Evolutionary conservation across 768 basidiomycete genomes (phyloP), one percentile per base, ranked within the genome.

Genomic region (Brasilioporus rufonigricans): DNA sequence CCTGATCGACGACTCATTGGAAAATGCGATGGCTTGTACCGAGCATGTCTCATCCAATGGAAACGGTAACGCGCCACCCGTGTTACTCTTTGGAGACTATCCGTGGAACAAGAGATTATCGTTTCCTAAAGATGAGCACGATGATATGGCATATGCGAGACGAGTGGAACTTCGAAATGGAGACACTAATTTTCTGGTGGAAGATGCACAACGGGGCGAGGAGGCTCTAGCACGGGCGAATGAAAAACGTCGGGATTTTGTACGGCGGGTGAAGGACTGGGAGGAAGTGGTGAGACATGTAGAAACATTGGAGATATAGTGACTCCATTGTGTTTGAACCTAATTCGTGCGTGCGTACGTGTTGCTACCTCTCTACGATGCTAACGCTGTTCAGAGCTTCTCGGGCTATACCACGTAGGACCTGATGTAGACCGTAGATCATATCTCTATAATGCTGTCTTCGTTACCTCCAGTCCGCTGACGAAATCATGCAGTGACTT

Each of bases 1-100:
- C 36, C 73, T 93, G 49, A 83, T 93, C 54, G 91, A 93, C 68
- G 91, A 93, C 72, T 90, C 89, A 7, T 63, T 85, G 39, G 90
- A 92, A 69, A 91, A 92, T 68, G 87, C 86, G 35, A 59, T 87
- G 26, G 77, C 82, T 53, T 85, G 84, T 58, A 77, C 76, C 0
- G 76, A 65, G 31, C 40, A 73, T 51, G 36, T 53, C 21, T 44
- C 65, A 23, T 48, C 48, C n/a, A 56, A 39, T 5, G 63, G 36
- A 18, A 51, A 48, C 9, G 36, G 44, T 47, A 44, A 46, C 24
- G 73, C 76, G n/a, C 80, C 79, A 14, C 80, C 77, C 3, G 84
- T 87, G 29, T 68, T 92, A 38, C 76, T 93, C 7, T 91, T 92
- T 60, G 91, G 91, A 21, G 71, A 82, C 51, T 90, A 91, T 63